Base-by-base conservation (phyloP, 192 early-diverging fungal species). In the Linnemannia exigua region DNA sequence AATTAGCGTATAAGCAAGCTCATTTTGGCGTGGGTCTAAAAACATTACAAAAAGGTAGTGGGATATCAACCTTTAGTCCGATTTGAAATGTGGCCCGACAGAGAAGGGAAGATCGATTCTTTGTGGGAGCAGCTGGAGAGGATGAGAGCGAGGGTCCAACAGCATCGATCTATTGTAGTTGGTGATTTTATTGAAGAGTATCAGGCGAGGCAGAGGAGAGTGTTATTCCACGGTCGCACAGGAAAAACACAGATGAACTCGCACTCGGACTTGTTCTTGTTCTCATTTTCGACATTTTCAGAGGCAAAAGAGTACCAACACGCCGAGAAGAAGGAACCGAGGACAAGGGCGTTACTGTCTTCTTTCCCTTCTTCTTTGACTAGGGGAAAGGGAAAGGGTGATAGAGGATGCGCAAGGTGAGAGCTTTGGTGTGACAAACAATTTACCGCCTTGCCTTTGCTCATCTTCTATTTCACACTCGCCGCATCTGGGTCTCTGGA, bases 381-480 rank as follows among this genome's bases (percentile, higher is more conserved):
- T 46, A 46, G 44, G n/a, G 25, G 37, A 22, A 46, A 71, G 70
- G 70, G 25, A 28, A 16, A 70, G 11, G 36, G 17, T 22, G 25
- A 71, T 20, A 46, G 25, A 15, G 46, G 25, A 38, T 46, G n/a
- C 16, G 2, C 70, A 46, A n/a, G 58, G 31, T 63, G 58, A 63
- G 58, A 63, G 58, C 58, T 7, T 7, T 63, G 22, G 58, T 63
- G 58, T 63, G 58, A 63, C 58, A 63, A 63, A 63, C 58, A 63
- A 33, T 63, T 63, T 63, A n/a, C 58, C 58, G 58, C 48, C 48
- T 50, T 17, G 2, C 15, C 48, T 31, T 15, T 1, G 9, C 28
- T 7, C 3, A 5, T 54, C 52, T 54, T 25, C 52, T n/a, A 6
- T 31, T 31, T 9, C 58, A 5, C 25, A 25, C 52, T 22, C 52